Base-by-base conservation (phyloP, 345 rosid genomes). In the Rhodomyrtus tomentosa region DNA sequence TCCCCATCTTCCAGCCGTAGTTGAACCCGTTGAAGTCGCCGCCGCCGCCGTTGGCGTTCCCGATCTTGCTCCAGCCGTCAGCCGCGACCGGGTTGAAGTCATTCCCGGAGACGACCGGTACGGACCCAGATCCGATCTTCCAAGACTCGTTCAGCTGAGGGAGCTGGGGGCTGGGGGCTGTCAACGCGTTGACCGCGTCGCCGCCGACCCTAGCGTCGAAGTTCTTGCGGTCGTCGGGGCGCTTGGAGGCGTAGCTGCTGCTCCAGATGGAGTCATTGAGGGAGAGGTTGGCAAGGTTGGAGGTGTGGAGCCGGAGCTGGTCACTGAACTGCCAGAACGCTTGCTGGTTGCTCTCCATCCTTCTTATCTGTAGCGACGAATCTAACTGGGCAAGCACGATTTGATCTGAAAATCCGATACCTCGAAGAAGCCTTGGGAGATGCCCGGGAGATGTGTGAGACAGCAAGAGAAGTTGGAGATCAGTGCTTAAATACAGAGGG, bases 281-380 rank as follows among this genome's bases (percentile, higher is more conserved):
- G 7, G 99, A 95, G 29, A 95, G 91, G 86, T 92, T 94, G n/a
- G 96, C 93, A 45, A 95, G 82, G 90, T 90, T 93, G 1, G 95
- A 88, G 13, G 89, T 84, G 24, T 97, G 98, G 22, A 90, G 80
- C 88, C 99, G 89, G n/a, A 98, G 88, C 85, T 98, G 98, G 86
- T 98, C 99, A 83, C 99, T 95, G 93, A 98, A 98, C 79, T 96
- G 98, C 91, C 92, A 96, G 89, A 98, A 98, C 2, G 98, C 92
- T 82, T 95, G 98, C 92, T 95, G 96, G 79, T 96, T 92, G 82
- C 89, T 94, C 87, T 94, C 99, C 99, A 98, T 95, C 0, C 53
- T 27, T 1, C 12, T 81, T 12, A 52, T 79, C 7, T n/a, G 7
- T 4, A 62, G 40, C 36, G 20, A 16, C 29, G 40, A 11, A 36